A percentile compares a stretch with the other conserved stretches of the same genome.
Evolutionary conservation across 345 rosid species (phyloP).

Genomic region (Firmiana major): DNA sequence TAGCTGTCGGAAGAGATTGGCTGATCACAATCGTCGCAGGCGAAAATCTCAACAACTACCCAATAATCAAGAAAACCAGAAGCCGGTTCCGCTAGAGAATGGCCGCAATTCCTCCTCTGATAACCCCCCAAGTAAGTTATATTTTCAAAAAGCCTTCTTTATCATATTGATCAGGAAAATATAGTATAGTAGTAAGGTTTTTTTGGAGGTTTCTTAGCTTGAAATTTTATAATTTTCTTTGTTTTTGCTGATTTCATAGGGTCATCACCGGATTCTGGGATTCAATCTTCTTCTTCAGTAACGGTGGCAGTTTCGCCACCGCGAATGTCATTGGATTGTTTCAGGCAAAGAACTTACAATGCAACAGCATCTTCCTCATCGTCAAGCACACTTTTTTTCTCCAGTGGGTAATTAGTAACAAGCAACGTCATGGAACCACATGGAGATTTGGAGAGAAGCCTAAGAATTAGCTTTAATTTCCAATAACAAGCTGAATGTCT

Average conservation of each 20-base stretch:
- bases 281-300: slow-evolving; percentile 54
- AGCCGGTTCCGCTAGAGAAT: slow-evolving; percentile 29
- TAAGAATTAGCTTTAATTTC: neutral
- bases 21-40: slow-evolving; percentile 95
- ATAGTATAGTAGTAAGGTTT: neutral
- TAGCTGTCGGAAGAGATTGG: slow-evolving; percentile 90
- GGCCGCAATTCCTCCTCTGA: slow-evolving; percentile 37
- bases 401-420: slow-evolving; percentile 17
- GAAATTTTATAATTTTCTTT: neutral
- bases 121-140: slow-evolving; percentile 32
- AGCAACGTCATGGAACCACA: neutral
- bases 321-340: slow-evolving; percentile 70
- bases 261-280: slow-evolving; percentile 58
- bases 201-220: neutral
- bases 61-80: slow-evolving; percentile 36
- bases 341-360: slow-evolving; percentile 58
- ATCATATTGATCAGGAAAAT: neutral
- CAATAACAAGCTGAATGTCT: neutral
- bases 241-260: slow-evolving; percentile 24
- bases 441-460: neutral
- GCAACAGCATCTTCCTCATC: slow-evolving; percentile 56
- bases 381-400: slow-evolving; percentile 66
- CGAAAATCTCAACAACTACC: slow-evolving; percentile 68
- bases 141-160: neutral
- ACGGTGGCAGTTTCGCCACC: slow-evolving; percentile 65